phyloP scores from a whole-genome alignment of 2,329 filamentous ascomycete species.

The Dothistroma pini region DNA sequence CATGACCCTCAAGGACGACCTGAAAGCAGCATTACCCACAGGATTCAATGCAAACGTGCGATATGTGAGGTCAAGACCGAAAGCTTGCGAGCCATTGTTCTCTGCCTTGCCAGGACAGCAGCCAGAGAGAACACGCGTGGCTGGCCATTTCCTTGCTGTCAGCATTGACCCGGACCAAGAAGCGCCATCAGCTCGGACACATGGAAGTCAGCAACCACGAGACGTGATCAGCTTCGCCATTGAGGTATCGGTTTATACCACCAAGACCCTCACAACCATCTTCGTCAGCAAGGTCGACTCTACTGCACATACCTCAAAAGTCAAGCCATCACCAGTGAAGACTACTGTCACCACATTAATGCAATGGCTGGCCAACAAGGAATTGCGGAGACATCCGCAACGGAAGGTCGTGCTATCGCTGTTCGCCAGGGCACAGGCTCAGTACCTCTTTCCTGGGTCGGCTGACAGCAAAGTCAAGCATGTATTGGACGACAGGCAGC shows the following conservation, averaged over 20 bases:
- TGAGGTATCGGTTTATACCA: conserved; percentile 83
- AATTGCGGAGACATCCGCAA: conserved; percentile 46
- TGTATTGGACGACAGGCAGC: conserved; percentile 80
- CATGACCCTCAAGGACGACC: conserved; percentile 36
- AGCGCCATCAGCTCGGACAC: conserved; percentile 21
- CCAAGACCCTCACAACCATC: conserved; percentile 73
- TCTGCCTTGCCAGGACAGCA: conserved; percentile 68
- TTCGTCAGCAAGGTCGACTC: conserved; percentile 98
- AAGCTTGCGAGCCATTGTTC: conserved; percentile 70
- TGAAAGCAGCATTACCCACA: conserved; percentile 52
- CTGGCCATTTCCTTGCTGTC: conserved; percentile 72
- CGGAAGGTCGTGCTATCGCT: conserved; percentile 69
- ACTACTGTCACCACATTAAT: conserved; percentile 72
- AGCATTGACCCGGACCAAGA: conserved; percentile 35
- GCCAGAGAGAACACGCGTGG: conserved; percentile 76
- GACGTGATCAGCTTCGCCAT: conserved; percentile 75
- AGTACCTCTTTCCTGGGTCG: conserved; percentile 93
- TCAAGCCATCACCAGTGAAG: conserved; percentile 69
- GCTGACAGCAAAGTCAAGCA: conserved; percentile 82
- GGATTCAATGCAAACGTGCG: conserved; percentile 65
- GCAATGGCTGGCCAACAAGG: conserved; percentile 64
- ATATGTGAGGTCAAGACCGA: conserved; percentile 83
- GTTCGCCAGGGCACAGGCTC: conserved; percentile 86
- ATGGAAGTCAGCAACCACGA: background rate
- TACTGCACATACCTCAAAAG: conserved; percentile 73